Evolutionary conservation across 108 stramenopile genomes (phyloP), one percentile per base, ranked within the genome.

Genomic region (Conticribra weissflogii): DNA sequence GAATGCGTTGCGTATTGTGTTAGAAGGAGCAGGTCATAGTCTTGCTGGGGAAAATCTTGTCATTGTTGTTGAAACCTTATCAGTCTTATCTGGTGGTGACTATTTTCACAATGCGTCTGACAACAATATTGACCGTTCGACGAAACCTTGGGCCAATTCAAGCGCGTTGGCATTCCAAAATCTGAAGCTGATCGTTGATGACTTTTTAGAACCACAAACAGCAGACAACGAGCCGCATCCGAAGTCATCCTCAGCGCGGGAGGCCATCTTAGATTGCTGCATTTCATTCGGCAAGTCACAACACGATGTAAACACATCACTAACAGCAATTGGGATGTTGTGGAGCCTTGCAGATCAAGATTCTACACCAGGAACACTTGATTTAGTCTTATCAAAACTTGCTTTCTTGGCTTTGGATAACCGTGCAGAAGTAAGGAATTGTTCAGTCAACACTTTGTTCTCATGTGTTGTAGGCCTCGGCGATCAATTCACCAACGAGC

Each of bases 371-470:
- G 62, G 56, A 21, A 85, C 90, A 9, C 63, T 96, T 54, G 88
- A 92, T 66, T 71, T 72, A 53, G 89, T 90, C 22, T 56, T 95
- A 45, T 82, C 88, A 28, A 95, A 91, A 59, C 50, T 95, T 54
- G 86, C 88, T 5, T 53, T 63, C 15, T 72, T 95, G 21, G 81
- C 90, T 17, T 52, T 83, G 15, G 91, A 95, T 58, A 55, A 53
- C 41, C 68, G 94, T 54, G 60, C 87, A 1, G 91, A 95, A 72
- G 79, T 96, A 59, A 70, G 96, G 57, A 97, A 97, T 72, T 96
- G 95, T 66, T 81, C 95, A 8, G 91, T 97, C 24, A 97, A 97
- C 63, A 97, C 96, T 8, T 67, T 97, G 21, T 94, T 97, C 59
- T 94, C 94, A 21, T 94, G 92, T 49, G 89, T 94, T 54, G 92